Conservation (phyloP, 2,329 filamentous ascomycete species). For the Coniochaeta sp. region DNA sequence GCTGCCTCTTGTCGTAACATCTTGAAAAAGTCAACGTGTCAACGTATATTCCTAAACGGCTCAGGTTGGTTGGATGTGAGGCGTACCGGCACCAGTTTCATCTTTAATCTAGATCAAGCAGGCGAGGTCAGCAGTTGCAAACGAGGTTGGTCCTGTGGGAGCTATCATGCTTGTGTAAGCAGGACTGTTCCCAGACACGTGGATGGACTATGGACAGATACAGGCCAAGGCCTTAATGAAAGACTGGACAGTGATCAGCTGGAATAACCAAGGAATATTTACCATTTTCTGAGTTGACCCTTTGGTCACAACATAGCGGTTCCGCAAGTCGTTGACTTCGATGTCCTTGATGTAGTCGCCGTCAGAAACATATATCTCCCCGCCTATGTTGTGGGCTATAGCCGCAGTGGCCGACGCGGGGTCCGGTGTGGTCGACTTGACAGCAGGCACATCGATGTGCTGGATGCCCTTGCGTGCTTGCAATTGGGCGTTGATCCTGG, state of each 20-base stretch:
- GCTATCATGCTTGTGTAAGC: constrained; percentile 67
- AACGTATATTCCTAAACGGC: constrained; percentile 47
- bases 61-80: constrained; percentile 40
- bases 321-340: constrained; percentile 95
- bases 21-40: constrained; percentile 59
- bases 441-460: constrained; percentile 82
- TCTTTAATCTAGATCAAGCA: constrained; percentile 98
- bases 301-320: constrained; percentile 95
- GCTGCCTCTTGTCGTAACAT: constrained; percentile 95
- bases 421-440: constrained; percentile 51
- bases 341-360: constrained; percentile 99
- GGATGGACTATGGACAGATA: constrained; percentile 17
- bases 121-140: constrained; percentile 89
- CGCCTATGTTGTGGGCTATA: constrained; percentile 54
- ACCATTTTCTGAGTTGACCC: constrained; percentile 98
- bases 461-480: constrained; percentile 85
- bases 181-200: constrained; percentile 52
- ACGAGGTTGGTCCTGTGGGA: constrained; percentile 55
- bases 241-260: constrained; percentile 52
- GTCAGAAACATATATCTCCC: constrained; percentile 89
- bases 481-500: constrained; percentile 75
- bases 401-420: constrained; percentile 28
- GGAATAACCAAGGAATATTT: constrained; percentile 68
- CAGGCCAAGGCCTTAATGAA: constrained; percentile 10
- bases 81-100: constrained; percentile 99